Evolutionary conservation across 768 basidiomycete genomes (phyloP).

Genomic region (Leccinum obscurum): DNA sequence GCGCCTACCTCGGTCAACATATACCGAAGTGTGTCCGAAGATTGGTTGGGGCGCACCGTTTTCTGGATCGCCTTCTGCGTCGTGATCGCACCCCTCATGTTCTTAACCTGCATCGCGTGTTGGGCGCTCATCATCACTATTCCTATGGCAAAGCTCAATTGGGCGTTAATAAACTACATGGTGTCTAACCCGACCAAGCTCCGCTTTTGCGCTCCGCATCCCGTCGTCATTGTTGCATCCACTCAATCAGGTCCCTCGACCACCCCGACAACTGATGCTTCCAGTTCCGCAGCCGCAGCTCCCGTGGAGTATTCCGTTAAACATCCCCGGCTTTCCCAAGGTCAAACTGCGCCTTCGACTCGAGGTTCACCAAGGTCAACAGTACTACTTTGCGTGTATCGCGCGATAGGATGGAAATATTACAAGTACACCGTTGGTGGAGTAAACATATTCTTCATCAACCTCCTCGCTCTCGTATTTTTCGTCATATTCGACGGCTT

Average conservation of each 20-base stretch:
- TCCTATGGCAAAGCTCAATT: conserved; percentile 97
- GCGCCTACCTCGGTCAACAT: conserved; percentile 31
- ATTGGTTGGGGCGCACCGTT: conserved; percentile 66
- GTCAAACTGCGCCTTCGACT: conserved; percentile 79
- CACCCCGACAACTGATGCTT: conserved; percentile 7
- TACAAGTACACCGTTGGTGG: conserved; percentile 99
- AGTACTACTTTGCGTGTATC: conserved; percentile 92
- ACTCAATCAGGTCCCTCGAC: conserved; percentile 25
- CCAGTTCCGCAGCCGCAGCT: conserved; percentile 17
- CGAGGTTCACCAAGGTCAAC: conserved; percentile 79
- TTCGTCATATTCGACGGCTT: conserved; percentile 95
- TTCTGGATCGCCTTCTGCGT: conserved; percentile 81
- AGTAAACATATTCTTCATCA: conserved; percentile 97
- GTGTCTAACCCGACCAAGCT: conserved; percentile 77
- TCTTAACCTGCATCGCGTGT: conserved; percentile 84
- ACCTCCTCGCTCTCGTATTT: conserved; percentile 90
- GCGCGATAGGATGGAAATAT: conserved; percentile 86
- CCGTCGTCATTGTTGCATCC: conserved; percentile 52
- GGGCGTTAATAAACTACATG: conserved; percentile 88
- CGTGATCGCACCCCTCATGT: conserved; percentile 87
- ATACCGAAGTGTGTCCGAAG: conserved; percentile 31
- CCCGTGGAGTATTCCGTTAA: conserved; percentile 62
- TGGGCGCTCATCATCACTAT: conserved; percentile 96
- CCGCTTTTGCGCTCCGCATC: conserved; percentile 90
- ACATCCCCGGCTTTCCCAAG: conserved; percentile 73